These are phyloP conservation scores for Scenedesmus sp. DNA, from an alignment of 163 green algal species.

Conservation along the genomic window DNA sequence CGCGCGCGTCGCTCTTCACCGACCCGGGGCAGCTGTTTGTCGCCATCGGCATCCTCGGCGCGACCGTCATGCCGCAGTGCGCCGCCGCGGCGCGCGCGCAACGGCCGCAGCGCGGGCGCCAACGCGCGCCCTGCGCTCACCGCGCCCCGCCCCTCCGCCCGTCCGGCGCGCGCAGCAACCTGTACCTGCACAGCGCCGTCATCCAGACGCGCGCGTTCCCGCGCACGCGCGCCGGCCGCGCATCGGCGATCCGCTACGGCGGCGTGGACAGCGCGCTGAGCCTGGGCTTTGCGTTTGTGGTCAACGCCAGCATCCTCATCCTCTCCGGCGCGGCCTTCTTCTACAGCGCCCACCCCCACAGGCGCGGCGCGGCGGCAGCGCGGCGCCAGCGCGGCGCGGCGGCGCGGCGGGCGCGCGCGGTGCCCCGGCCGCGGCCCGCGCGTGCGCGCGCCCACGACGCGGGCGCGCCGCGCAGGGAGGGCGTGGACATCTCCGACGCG, in stretches of 20 bases:
- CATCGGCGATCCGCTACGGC: slow-evolving; percentile 64
- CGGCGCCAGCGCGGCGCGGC: no score
- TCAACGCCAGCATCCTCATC: slow-evolving; percentile 80
- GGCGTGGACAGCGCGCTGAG: slow-evolving; percentile 62
- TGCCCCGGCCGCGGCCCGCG: background rate
- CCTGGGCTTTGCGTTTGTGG: slow-evolving; percentile 71
- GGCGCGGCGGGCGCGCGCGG: background rate
- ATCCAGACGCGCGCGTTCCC: slow-evolving; percentile 70
- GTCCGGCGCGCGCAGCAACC: no score
- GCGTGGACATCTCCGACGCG: slow-evolving; percentile 48
- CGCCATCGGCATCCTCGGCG: slow-evolving; percentile 77
- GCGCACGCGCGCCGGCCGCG: slow-evolving; percentile 55
- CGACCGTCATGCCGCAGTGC: slow-evolving; percentile 87
- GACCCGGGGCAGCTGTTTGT: slow-evolving; percentile 68
- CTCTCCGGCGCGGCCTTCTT: slow-evolving; percentile 68
- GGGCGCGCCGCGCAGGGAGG: slow-evolving; percentile 17
- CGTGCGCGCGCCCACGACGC: background rate
- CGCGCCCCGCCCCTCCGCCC: no score
- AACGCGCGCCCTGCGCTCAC: no score
- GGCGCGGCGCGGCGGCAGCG: no score
- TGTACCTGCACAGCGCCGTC: slow-evolving; percentile 78
- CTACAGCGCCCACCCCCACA: slow-evolving; percentile 46
- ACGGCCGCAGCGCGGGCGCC: no score
- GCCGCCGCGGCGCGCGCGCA: no score
- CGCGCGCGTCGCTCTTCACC: slow-evolving; percentile 54